Evolutionary conservation across 164 flowering plant genomes (phyloP).

Genomic region (Houttuynia cordata): DNA sequence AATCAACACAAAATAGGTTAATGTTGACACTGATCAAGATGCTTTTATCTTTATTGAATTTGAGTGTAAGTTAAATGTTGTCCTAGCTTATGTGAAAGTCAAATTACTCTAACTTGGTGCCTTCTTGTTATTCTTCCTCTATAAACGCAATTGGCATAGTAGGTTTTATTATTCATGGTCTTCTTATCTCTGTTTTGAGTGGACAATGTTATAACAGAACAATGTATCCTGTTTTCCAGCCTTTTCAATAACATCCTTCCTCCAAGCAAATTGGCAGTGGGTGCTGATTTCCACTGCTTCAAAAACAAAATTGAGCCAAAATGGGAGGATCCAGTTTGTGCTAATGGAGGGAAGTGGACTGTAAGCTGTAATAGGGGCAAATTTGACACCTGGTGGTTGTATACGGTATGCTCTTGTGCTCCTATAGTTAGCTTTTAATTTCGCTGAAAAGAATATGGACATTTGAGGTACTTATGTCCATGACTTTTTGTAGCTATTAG

Average conservation of each 20-base stretch:
- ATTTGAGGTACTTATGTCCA: neutral
- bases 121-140: neutral
- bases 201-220: too few species aligned
- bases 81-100: neutral
- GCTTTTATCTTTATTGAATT: neutral
- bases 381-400: conserved; percentile 69
- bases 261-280: conserved; percentile 72
- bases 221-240: conserved; percentile 24
- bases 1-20: neutral
- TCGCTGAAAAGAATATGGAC: too few species aligned
- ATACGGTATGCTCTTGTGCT: conserved; percentile 41
- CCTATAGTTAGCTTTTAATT: neutral
- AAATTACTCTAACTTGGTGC: neutral
- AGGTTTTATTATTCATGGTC: neutral
- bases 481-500: conserved; percentile 43
- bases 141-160: neutral
- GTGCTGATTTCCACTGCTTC: conserved; percentile 80
- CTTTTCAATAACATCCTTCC: conserved; percentile 68
- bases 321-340: conserved; percentile 97
- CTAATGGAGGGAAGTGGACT: conserved; percentile 96
- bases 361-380: conserved; percentile 39
- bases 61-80: neutral
- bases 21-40: neutral
- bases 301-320: conserved; percentile 82
- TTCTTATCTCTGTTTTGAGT: neutral